Evolutionary conservation across 2,329 filamentous ascomycete genomes (phyloP), one percentile per base, ranked within the genome.

Genomic region (Thelonectria blattea): DNA sequence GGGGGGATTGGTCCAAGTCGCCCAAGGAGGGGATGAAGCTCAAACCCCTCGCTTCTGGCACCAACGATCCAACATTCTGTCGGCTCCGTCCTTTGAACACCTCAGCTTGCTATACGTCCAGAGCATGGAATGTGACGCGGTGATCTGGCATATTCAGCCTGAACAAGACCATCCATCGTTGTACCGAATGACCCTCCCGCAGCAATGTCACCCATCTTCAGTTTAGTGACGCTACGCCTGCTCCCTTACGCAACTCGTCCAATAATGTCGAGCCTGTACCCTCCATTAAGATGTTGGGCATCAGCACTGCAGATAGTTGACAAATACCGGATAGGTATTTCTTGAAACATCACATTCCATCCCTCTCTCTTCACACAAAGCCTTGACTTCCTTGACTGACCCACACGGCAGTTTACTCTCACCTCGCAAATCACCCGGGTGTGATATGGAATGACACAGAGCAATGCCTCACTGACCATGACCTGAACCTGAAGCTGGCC

Each of bases 41-140:
- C 53, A 49, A 56, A 49, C 32, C 65, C 71, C 74, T 79, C 76
- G 74, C 77, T 76, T 78, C 74, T 30, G 27, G 27, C 72, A 72
- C 73, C 71, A 73, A 71, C 78, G 78, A 72, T 76, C 32, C 32
- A 37, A 37, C 34, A 37, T 15, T 47, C 46, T 46, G 52, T 48
- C 45, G 34, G 37, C 54, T 55, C 42, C 52, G 58, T 59, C 56
- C 34, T 66, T 64, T 58, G 52, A 65, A 65, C 59, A 60, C 49
- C 61, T 54, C 45, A 58, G 50, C 59, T 46, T 22, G 20, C 59
- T 46, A 22, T 20, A 45, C 32, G 46, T 18, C 46, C 39, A 60
- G 59, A 56, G 62, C 59, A 56, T 63, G 64, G 62, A 70, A 67
- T 68, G 65, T 70, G 65, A 70, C 61, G 64, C 59, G 51, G 45